Evolutionary conservation across 345 rosid species (phyloP), one percentile per base, ranked within the genome.

Genomic region (Linum trigynum): DNA sequence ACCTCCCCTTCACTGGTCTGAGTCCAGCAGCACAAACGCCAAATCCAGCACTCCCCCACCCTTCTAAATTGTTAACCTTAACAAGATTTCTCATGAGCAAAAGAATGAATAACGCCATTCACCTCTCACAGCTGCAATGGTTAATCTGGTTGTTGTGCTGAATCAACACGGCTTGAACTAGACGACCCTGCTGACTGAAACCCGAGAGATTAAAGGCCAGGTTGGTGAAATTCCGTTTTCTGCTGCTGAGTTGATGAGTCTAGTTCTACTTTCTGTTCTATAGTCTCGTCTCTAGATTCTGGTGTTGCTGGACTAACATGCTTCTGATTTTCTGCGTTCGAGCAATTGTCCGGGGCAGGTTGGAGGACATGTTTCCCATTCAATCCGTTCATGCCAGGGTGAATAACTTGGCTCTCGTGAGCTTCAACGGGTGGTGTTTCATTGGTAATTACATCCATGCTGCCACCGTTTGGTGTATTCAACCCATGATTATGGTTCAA

Each of bases 61-160:
- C 40, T 57, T 70, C 76, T 71, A 74, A 23, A 23, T 59, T 63
- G 76, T 78, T 72, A 80, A 71, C 66, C 57, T 38, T 40, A 63
- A 57, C 61, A 68, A 59, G 17, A 11, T 7, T 8, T 59, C 55
- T 61, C 42, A 23, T 15, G 38, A 9, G 11, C 55, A 71, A 67
- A 59, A 48, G 71, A 53, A 61, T 11, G 40, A 64, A 38, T 15
- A 62, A 38, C 45, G 48, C 57, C 17, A 11, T 67, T 10, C 8
- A 53, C 59, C 68, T 14, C 17, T 84, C 77, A 85, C 32, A 82
- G 85, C 74, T 85, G 86, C 81, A 80, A 76, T 65, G 79, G 86
- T 69, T 82, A 79, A 74, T 85, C 90, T 55, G 85, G 83, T 57
- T 82, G 83, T 65, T 82, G 83, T 65, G 75, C 72, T 40, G 76